Evolutionary conservation across 78 protist genomes (phyloP).

Genomic region (Polysphondylium violaceum): DNA sequence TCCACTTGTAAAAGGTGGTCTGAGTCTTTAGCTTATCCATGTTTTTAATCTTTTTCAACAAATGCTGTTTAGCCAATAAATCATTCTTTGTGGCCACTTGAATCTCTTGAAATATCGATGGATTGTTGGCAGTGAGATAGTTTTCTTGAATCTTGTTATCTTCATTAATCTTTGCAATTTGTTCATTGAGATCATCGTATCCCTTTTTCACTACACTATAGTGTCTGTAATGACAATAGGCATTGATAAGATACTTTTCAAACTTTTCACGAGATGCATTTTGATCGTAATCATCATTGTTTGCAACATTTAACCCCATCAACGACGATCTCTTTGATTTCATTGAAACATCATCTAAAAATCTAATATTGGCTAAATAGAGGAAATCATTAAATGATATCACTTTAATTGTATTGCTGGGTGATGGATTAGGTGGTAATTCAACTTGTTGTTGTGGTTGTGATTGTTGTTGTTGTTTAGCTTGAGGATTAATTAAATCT

Average conservation of each 20-base stretch:
- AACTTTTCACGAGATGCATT: not conserved
- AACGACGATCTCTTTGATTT: constrained; percentile 51
- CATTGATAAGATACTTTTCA: not conserved
- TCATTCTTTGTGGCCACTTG: constrained; percentile 50
- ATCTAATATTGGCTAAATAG: constrained; percentile 35
- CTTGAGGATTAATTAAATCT: too few relatives aligned
- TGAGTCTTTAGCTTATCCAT: constrained; percentile 10
- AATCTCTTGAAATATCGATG: constrained; percentile 47
- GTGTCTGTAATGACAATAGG: constrained; percentile 26
- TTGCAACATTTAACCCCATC: constrained; percentile 18
- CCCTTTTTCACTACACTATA: constrained; percentile 1
- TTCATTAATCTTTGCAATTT: constrained; percentile 34
- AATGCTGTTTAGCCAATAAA: constrained; percentile 31
- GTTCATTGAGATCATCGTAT: constrained; percentile 26
- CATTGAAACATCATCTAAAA: constrained; percentile 43
- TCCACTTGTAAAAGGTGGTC: constrained; percentile 17
- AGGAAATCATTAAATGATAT: constrained; percentile 64
- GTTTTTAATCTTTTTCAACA: constrained; percentile 64
- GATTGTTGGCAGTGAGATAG: constrained; percentile 29
- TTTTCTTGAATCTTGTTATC: constrained; percentile 22
- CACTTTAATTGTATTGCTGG: not conserved
- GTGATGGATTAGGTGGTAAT: not conserved
- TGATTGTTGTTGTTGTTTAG: not conserved
- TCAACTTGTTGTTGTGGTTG: not conserved
- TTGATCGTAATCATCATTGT: not conserved